Evolutionary conservation across 306 rosid genomes (phyloP).

Genomic region (Cicer bijugum): DNA sequence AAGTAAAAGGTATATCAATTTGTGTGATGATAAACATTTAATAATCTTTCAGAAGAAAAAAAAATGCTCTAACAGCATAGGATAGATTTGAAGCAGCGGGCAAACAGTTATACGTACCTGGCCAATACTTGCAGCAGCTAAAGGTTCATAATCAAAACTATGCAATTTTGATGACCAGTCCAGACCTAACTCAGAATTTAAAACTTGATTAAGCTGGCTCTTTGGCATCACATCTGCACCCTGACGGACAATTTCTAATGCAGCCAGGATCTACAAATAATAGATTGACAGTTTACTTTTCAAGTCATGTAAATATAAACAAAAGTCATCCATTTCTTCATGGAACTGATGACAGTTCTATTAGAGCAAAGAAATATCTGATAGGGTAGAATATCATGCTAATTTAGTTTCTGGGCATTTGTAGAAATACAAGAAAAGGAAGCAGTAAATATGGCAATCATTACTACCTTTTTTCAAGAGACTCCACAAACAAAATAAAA

Average conservation of each 20-base stretch:
- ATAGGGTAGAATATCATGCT: constrained; percentile 24
- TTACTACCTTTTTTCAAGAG: constrained; percentile 10
- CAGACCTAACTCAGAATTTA: constrained; percentile 81
- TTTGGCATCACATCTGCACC: constrained; percentile 98
- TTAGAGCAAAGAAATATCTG: constrained; percentile 21
- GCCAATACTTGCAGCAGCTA: constrained; percentile 98
- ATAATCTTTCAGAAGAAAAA: not conserved
- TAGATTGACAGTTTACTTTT: constrained; percentile 29
- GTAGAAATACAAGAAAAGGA: constrained; percentile 27
- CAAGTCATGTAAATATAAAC: constrained; percentile 18
- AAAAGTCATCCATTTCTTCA: constrained; percentile 32
- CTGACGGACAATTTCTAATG: constrained; percentile 93
- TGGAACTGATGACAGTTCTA: constrained; percentile 26
- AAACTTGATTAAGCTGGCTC: constrained; percentile 85
- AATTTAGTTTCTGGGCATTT: constrained; percentile 29
- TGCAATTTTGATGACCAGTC: constrained; percentile 76
- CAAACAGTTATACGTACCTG: constrained; percentile 61
- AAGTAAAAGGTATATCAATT: constrained; percentile 24
- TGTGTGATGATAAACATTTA: constrained; percentile 12
- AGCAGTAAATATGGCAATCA: constrained; percentile 27
- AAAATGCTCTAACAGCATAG: constrained; percentile 12
- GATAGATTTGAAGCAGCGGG: constrained; percentile 16
- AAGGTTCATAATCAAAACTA: constrained; percentile 88
- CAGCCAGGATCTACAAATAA: constrained; percentile 79
- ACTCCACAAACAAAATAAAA: constrained; percentile 31